These are phyloP conservation scores for Echinosophora koreensis DNA, from an alignment of 306 rosid genomes.

Conservation along the genomic window DNA sequence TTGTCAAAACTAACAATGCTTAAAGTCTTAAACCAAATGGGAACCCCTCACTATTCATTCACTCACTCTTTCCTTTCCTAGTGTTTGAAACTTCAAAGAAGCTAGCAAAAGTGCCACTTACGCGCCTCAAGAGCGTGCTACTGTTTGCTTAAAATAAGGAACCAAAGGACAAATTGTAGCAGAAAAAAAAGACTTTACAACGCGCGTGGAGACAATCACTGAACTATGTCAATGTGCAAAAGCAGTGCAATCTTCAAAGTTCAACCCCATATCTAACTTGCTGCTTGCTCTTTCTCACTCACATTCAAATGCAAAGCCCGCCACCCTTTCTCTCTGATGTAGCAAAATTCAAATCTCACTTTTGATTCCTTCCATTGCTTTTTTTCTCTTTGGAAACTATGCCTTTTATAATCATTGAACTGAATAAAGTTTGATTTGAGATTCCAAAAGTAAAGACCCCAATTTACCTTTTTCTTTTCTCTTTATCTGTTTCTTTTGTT, in stretches of 20 bases:
- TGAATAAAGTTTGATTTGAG: slow-evolving; percentile 50
- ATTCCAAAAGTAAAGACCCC: slow-evolving; percentile 38
- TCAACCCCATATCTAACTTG: neutral
- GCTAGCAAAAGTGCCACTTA: neutral
- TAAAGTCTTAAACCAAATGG: neutral
- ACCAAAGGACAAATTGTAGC: slow-evolving; percentile 25
- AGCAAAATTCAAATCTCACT: slow-evolving; percentile 63
- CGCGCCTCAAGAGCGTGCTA: slow-evolving; percentile 52
- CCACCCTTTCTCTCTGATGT: slow-evolving; percentile 47
- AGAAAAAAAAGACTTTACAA: slow-evolving; percentile 58
- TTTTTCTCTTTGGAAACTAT: slow-evolving; percentile 22
- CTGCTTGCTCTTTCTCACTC: slow-evolving; percentile 36
- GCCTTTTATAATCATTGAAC: slow-evolving; percentile 46
- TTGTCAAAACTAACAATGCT: slow-evolving; percentile 12
- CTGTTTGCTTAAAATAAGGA: slow-evolving; percentile 43
- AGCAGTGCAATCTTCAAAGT: neutral
- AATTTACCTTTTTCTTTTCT: slow-evolving; percentile 18
- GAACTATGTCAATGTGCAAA: slow-evolving; percentile 44
- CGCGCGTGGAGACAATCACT: slow-evolving; percentile 63
- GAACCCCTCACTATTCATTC: neutral
- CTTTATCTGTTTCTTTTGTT: slow-evolving; percentile 30
- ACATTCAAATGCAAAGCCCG: slow-evolving; percentile 91
- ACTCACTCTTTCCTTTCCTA: neutral
- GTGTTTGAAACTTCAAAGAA: slow-evolving; percentile 25
- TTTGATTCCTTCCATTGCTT: slow-evolving; percentile 33